A percentile compares a stretch with the other conserved stretches of the same genome.
phyloP scores from a whole-genome alignment of 1,284 basidiomycete genomes.

The Rhodofomes roseus region DNA sequence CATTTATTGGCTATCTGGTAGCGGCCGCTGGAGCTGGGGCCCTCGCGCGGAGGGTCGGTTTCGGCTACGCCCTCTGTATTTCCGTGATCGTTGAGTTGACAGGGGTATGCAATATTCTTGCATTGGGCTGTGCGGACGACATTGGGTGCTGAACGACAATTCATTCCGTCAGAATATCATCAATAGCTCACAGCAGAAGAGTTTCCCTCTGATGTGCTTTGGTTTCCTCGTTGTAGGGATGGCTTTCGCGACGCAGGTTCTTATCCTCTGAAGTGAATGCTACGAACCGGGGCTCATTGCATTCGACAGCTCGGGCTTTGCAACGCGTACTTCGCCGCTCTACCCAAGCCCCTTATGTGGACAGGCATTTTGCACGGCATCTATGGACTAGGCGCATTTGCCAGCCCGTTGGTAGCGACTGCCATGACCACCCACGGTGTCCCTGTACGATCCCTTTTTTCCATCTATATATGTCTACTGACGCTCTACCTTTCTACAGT shows the following conservation, averaged over 20 bases:
- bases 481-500: constrained; percentile 8
- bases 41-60: constrained; percentile 24
- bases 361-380: constrained; percentile 30
- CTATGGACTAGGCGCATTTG: constrained; percentile 30
- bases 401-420: constrained; percentile 29
- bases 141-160: background rate
- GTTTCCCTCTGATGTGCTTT: constrained; percentile 29
- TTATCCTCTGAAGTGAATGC: background rate
- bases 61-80: constrained; percentile 25
- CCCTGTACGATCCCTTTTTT: constrained; percentile 18
- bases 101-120: constrained; percentile 21
- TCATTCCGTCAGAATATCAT: constrained; percentile 25
- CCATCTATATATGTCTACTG: background rate
- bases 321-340: constrained; percentile 29
- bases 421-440: constrained; percentile 26
- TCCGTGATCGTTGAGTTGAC: constrained; percentile 24
- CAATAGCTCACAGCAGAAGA: constrained; percentile 29
- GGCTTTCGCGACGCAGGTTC: constrained; percentile 30
- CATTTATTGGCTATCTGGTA: constrained; percentile 27
- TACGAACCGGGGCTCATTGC: background rate
- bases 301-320: constrained; percentile 25
- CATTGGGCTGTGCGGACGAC: background rate
- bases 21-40: constrained; percentile 24
- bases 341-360: constrained; percentile 28
- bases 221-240: constrained; percentile 29